A percentile compares a stretch with the other conserved stretches of the same genome.
phyloP scores from a whole-genome alignment of 2,329 filamentous ascomycete genomes.

The Claviceps monticola region DNA sequence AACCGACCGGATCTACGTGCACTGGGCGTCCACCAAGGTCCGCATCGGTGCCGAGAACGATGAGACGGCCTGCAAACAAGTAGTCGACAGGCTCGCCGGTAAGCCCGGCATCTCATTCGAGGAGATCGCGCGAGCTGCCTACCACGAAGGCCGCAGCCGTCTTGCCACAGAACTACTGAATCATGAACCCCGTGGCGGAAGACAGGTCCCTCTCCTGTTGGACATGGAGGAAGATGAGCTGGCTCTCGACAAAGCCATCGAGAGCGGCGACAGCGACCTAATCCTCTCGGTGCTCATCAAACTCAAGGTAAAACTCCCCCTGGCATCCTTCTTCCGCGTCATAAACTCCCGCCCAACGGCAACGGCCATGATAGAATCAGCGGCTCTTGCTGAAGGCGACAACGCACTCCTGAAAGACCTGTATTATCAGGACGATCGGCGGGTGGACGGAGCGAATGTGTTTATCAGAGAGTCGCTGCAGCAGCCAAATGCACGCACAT shows the following conservation, averaged over 20 bases:
- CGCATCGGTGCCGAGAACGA: constrained; percentile 74
- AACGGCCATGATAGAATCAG: constrained; percentile 77
- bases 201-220: constrained; percentile 83
- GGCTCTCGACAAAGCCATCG: constrained; percentile 89
- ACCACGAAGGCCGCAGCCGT: constrained; percentile 81
- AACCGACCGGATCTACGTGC: constrained; percentile 82
- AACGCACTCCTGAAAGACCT: constrained; percentile 83
- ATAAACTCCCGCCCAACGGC: constrained; percentile 79
- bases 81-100: constrained; percentile 74
- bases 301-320: constrained; percentile 76
- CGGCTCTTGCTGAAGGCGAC: constrained; percentile 54
- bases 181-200: constrained; percentile 86
- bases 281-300: constrained; percentile 80
- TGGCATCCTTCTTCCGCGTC: constrained; percentile 83
- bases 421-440: constrained; percentile 92
- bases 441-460: constrained; percentile 75
- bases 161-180: constrained; percentile 85
- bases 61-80: constrained; percentile 70
- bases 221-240: constrained; percentile 94
- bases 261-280: constrained; percentile 87
- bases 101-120: constrained; percentile 94
- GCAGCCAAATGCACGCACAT: constrained; percentile 54
- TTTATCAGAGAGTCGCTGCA: constrained; percentile 72
- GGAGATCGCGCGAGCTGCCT: constrained; percentile 80
- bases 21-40: constrained; percentile 94